A percentile compares a stretch with the other conserved stretches of the same genome.
phyloP scores from a whole-genome alignment of 169 alveolate genomes.

The Cryptosporidium ubiquitum region DNA sequence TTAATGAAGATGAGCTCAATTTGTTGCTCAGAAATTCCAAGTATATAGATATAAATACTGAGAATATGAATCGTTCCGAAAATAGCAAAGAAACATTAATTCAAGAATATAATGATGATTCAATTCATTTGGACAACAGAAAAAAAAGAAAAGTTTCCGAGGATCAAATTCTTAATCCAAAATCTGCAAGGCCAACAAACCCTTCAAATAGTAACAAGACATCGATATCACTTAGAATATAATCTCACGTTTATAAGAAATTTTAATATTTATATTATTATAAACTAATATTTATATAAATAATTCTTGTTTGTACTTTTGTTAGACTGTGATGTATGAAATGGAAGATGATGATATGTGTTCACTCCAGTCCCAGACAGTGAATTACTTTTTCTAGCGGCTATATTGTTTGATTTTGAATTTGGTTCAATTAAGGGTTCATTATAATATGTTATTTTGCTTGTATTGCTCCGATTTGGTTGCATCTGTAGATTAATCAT shows the following conservation, averaged over 20 bases:
- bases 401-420: background rate
- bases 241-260: background rate
- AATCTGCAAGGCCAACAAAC: background rate
- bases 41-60: background rate
- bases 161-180: background rate
- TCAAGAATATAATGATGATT: background rate
- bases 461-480: constrained; percentile 1
- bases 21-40: background rate
- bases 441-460: constrained; percentile 26
- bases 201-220: constrained; percentile 29
- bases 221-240: constrained; percentile 59
- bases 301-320: constrained; percentile 14
- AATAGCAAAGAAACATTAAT: background rate
- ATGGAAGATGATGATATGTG: constrained; percentile 44
- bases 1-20: constrained; percentile 26
- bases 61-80: background rate
- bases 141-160: constrained; percentile 37
- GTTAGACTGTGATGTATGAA: constrained; percentile 15
- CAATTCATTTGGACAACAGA: background rate
- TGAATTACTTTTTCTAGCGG: background rate
- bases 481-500: background rate
- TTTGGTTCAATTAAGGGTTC: background rate
- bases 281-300: constrained; percentile 18
- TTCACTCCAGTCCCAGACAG: background rate
- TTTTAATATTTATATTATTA: background rate